Base-by-base conservation (phyloP, 176 grass and related monocot genomes). In the Rhynchospora breviuscula region DNA sequence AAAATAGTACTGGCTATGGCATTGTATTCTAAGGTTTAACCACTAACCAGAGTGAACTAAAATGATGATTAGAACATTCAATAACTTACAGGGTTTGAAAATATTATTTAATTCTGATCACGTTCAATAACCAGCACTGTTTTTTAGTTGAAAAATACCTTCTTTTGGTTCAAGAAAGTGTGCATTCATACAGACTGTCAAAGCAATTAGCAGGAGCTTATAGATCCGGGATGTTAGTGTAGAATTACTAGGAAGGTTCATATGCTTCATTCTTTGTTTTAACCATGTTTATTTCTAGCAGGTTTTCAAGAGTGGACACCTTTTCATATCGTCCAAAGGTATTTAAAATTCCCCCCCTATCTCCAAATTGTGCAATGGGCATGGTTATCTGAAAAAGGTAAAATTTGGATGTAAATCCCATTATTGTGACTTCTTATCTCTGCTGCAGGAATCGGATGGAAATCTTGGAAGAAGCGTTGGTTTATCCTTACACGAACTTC, bases 321-420 rank as follows among this genome's bases (percentile, higher is more conserved):
- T 99, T 53, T 99, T 92, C 84, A 96, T 99, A 93, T 99, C 97
- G 79, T 99, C 97, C 40, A 99, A 99, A 96, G 97, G 97, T 99
- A 87, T 87, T 47, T 82, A 29, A 66, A 23, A 81, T 57, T 51
- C 2, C 25, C 6, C 51, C 63, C 71, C 59, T 5, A 45, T 35
- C 48, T 21, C 17, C 40, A 77, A 52, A 59, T 64, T 67, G 14
- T 85, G 59, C 73, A 72, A 57, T 60, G 47, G 18, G 79, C 64
- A 57, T 25, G 22, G 56, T 40, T 59, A 64, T 7, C 2, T 67
- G 12, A 5, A 35, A 22, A 78, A 62, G 9, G 23, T 84, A 21
- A 14, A 17, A 46, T 10, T 67, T 57, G 47, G 63, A 70, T 57
- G 25, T 84, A 52, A 84, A 60, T 74, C 53, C 26, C 25, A 83